Evolutionary conservation across 352 stramenopile species (phyloP).

Genomic region (Phytopythium oedochilum): DNA sequence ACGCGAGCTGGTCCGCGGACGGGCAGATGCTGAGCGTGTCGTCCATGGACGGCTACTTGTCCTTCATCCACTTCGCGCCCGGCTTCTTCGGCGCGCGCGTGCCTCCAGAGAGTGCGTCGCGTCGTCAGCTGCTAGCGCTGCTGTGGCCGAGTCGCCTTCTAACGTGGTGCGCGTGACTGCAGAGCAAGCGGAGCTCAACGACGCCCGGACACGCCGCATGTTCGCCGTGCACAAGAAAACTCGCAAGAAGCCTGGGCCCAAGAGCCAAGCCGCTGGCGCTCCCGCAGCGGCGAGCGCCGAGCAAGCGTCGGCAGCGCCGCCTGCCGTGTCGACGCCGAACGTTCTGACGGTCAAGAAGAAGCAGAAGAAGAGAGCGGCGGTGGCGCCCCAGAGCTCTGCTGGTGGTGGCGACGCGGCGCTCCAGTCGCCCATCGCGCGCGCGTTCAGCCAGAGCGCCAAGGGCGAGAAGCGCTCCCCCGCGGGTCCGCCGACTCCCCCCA

Average conservation of each 20-base stretch:
- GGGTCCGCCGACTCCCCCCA: neutral
- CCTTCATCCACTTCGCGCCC: conserved; percentile 88
- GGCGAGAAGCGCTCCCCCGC: neutral
- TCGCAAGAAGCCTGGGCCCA: conserved; percentile 44
- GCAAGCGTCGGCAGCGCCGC: conserved; percentile 13
- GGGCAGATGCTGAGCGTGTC: conserved; percentile 90
- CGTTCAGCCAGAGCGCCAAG: neutral
- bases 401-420: neutral
- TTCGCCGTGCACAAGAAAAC: conserved; percentile 54
- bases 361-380: conserved; percentile 25
- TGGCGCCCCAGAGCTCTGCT: conserved; percentile 13
- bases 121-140: neutral
- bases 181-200: conserved; percentile 44
- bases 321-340: conserved; percentile 1
- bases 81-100: conserved; percentile 74
- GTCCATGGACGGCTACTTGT: conserved; percentile 96
- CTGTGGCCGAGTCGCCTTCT: too few relatives aligned
- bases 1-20: conserved; percentile 90
- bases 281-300: conserved; percentile 8
- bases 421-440: neutral
- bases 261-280: conserved; percentile 6
- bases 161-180: conserved; percentile 1
- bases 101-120: conserved; percentile 8
- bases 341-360: conserved; percentile 11
- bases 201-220: conserved; percentile 50